phyloP scores from a whole-genome alignment of 2,329 filamentous ascomycete genomes.

The Alternaria solani region DNA sequence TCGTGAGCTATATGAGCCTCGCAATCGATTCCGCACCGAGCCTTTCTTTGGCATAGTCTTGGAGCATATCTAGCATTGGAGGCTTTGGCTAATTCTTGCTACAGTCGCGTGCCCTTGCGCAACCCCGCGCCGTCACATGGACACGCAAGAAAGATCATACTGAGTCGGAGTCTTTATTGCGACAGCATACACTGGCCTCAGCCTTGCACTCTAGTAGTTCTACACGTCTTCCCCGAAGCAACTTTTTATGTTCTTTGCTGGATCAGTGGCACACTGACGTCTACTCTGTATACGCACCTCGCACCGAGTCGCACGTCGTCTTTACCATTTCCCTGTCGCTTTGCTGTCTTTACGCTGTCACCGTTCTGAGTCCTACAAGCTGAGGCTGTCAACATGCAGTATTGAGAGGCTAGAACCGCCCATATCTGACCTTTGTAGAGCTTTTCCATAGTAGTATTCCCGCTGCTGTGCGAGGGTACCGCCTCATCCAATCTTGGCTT shows the following conservation, averaged over 20 bases:
- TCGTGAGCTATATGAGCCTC: too few relatives aligned
- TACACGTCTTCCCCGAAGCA: neutral
- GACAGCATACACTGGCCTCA: neutral
- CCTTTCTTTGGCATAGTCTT: neutral
- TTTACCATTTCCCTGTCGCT: neutral
- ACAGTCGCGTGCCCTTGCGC: neutral
- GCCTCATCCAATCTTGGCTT: slow-evolving; percentile 12
- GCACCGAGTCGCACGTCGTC: neutral
- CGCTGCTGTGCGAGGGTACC: neutral
- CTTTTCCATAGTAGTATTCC: neutral
- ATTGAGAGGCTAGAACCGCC: neutral
- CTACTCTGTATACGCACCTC: neutral
- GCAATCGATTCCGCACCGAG: neutral
- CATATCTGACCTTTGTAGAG: neutral
- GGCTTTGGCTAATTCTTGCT: neutral
- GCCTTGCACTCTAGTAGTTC: neutral
- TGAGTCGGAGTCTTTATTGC: neutral
- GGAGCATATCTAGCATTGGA: neutral
- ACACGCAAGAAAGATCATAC: slow-evolving; percentile 5
- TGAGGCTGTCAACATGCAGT: neutral
- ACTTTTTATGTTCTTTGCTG: neutral
- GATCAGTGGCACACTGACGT: neutral
- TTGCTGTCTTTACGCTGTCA: neutral
- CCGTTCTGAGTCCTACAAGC: neutral
- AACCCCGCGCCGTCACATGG: neutral